Evolutionary conservation across 306 rosid species (phyloP).

Genomic region (Abrus pulchellus): DNA sequence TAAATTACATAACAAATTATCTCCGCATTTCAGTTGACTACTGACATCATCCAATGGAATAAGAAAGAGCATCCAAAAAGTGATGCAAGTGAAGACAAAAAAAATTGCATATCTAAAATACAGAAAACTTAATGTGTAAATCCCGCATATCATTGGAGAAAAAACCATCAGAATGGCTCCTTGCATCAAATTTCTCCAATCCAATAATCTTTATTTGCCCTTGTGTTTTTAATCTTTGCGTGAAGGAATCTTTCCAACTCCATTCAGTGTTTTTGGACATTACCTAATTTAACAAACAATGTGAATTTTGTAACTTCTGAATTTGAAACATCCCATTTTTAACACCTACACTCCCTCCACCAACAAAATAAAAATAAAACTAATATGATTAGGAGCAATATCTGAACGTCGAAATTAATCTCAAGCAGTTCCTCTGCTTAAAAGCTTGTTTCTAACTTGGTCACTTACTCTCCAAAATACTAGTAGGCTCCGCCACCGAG

Average conservation of each 20-base stretch:
- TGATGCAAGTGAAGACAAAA: not conserved
- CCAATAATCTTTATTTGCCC: not conserved
- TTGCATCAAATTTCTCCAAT: not conserved
- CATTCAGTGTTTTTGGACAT: not conserved
- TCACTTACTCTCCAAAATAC: conserved; percentile 65
- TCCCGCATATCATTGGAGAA: not conserved
- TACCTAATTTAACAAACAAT: conserved; percentile 27
- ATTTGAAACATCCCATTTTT: conserved; percentile 17
- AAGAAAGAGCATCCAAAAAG: not conserved
- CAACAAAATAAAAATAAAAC: not conserved
- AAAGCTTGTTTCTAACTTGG: not conserved
- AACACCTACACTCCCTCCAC: not conserved
- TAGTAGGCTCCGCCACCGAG: conserved; percentile 50
- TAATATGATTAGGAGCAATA: not conserved
- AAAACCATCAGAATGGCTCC: not conserved
- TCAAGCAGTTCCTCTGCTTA: not conserved
- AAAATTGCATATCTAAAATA: not conserved
- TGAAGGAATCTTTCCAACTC: not conserved
- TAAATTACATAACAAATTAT: conserved; percentile 8
- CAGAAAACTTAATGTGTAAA: not conserved
- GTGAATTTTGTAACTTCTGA: not conserved
- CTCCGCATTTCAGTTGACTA: conserved; percentile 13
- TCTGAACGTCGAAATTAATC: not conserved
- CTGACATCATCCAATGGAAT: conserved; percentile 5
- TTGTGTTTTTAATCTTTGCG: not conserved